These are phyloP conservation scores for Botrytis hyacinthi DNA, from an alignment of 2,329 filamentous ascomycete genomes.

Conservation along the genomic window DNA sequence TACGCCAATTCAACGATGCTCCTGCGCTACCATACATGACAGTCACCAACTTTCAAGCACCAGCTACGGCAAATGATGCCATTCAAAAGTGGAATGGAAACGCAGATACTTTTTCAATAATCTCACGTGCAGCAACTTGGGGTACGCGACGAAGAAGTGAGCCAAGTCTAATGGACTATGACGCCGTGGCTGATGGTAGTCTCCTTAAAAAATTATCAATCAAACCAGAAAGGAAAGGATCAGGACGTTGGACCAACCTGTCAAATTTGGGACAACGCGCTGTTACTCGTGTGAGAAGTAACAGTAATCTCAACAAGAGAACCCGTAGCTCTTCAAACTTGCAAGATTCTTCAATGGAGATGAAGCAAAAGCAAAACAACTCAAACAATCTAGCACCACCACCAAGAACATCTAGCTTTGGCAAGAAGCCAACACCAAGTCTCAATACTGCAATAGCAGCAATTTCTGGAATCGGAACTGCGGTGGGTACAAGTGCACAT, in stretches of 20 bases:
- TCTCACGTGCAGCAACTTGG: constrained; percentile 66
- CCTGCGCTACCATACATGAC: constrained; percentile 40
- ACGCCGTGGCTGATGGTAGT: constrained; percentile 58
- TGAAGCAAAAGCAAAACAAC: constrained; percentile 39
- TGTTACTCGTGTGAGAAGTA: constrained; percentile 36
- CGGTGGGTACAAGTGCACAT: constrained; percentile 48
- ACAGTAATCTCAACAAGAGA: constrained; percentile 37
- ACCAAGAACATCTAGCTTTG: constrained; percentile 49
- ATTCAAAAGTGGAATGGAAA: constrained; percentile 46
- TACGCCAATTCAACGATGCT: constrained; percentile 40
- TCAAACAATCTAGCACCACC: constrained; percentile 48
- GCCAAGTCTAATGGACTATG: constrained; percentile 56
- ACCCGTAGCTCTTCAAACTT: constrained; percentile 33
- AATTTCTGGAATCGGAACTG: constrained; percentile 54
- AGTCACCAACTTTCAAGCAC: constrained; percentile 42
- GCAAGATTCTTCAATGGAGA: constrained; percentile 30
- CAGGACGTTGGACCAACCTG: constrained; percentile 25
- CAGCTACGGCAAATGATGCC: constrained; percentile 48
- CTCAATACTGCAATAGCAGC: constrained; percentile 58
- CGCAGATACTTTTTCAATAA: constrained; percentile 52
- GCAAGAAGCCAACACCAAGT: constrained; percentile 51
- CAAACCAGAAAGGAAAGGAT: constrained; percentile 44
- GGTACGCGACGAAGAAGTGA: constrained; percentile 66
- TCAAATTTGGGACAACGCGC: constrained; percentile 8
- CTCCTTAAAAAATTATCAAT: constrained; percentile 63